Percentiles rank a stretch among this genome's conserved stretches.
Evolutionary conservation across 2,329 filamentous ascomycete genomes (phyloP).

Genomic region (Microascus cirrosus): DNA sequence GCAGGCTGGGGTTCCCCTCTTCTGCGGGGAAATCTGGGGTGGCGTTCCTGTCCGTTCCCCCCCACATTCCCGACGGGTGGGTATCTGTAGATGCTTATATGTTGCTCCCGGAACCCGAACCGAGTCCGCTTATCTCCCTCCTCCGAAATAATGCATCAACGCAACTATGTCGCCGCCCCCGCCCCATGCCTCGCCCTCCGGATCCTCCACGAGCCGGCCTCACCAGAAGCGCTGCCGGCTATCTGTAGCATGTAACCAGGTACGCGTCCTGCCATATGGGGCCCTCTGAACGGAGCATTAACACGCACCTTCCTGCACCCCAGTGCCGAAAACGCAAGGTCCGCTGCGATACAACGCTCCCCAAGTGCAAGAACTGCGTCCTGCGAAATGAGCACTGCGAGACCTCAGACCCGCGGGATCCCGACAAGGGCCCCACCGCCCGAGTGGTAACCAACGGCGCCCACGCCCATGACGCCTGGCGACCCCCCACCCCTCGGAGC

Average conservation of each 20-base stretch:
- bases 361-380: slow-evolving; percentile 16
- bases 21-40: background rate
- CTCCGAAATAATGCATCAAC: background rate
- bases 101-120: background rate
- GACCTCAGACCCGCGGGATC: background rate
- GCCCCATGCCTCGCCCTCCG: background rate
- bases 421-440: background rate
- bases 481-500: background rate
- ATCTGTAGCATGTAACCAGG: slow-evolving; percentile 12
- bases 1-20: background rate
- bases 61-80: background rate
- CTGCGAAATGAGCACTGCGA: background rate
- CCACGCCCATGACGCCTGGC: background rate
- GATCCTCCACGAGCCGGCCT: background rate
- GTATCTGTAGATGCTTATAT: background rate
- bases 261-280: background rate
- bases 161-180: background rate
- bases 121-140: background rate
- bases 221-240: slow-evolving; percentile 11
- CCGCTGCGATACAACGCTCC: slow-evolving; percentile 15
- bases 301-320: too few species aligned
- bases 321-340: slow-evolving; percentile 18
- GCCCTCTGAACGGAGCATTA: background rate
- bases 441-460: background rate
- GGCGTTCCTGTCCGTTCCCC: background rate